Evolutionary conservation across 495 filamentous ascomycete species (phyloP), one percentile per base, ranked within the genome.

Genomic region (Evansstolkia leycettana): DNA sequence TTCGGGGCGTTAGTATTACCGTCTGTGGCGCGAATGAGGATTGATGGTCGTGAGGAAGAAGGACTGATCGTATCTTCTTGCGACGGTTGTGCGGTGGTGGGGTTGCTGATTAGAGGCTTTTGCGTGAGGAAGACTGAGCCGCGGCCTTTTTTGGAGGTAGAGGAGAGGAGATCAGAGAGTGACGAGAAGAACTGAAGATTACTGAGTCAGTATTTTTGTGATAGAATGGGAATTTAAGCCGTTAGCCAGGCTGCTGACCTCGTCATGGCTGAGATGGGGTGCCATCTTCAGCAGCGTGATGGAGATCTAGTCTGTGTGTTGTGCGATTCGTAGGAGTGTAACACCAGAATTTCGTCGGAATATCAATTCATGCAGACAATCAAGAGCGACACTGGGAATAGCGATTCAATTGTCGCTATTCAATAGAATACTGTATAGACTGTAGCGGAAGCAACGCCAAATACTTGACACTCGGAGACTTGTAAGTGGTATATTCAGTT

Each of bases 171-270:
- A 42, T 67, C 55, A 31, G 75, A 57, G 37, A 98, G 81, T 41
- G 75, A 71, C 38, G 69, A 51, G 70, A 98, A 92, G 75, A 98
- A 98, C 86, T 96, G n/a, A n/a, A n/a, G n/a, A n/a, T n/a, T n/a
- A n/a, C n/a, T n/a, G n/a, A n/a, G n/a, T n/a, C n/a, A n/a, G n/a
- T n/a, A n/a, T n/a, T n/a, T n/a, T n/a, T n/a, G n/a, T n/a, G n/a
- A n/a, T n/a, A n/a, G n/a, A n/a, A n/a, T n/a, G n/a, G n/a, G n/a
- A n/a, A n/a, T n/a, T n/a, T n/a, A n/a, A n/a, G n/a, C n/a, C n/a
- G n/a, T n/a, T n/a, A n/a, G n/a, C n/a, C n/a, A n/a, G n/a, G n/a
- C n/a, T n/a, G n/a, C n/a, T n/a, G n/a, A 87, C 84, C 70, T 86
- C 81, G 36, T 87, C 81, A 46, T 87, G 77, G 50, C 59, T 76